Conservation (phyloP, 192 early-diverging fungal species). For the Backusella tuberculispora region DNA sequence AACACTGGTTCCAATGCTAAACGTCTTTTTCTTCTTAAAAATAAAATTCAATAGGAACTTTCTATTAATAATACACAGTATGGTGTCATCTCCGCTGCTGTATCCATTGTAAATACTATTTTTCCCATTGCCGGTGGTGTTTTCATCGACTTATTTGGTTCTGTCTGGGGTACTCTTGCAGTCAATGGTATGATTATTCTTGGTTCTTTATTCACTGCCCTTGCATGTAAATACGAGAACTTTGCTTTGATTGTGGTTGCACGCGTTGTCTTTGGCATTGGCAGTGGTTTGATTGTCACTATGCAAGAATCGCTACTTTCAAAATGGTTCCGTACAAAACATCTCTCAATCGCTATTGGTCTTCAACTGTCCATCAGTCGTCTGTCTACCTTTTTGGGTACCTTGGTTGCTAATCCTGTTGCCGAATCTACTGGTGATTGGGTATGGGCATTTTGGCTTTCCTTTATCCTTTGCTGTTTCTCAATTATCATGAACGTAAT, state of each 20-base stretch:
- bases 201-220: conserved; percentile 54
- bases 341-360: conserved; percentile 70
- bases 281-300: conserved; percentile 74
- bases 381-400: conserved; percentile 71
- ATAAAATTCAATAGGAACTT: conserved; percentile 46
- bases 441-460: conserved; percentile 51
- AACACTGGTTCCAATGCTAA: not conserved
- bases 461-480: conserved; percentile 64
- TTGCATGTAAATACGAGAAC: conserved; percentile 51
- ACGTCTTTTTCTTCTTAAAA: not conserved
- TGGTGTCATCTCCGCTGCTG: conserved; percentile 64
- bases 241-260: conserved; percentile 60
- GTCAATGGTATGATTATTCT: conserved; percentile 61
- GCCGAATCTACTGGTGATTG: conserved; percentile 45
- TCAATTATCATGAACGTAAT: conserved; percentile 73
- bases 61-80: conserved; percentile 63
- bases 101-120: conserved; percentile 63
- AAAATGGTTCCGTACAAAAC: conserved; percentile 74
- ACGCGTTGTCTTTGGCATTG: conserved; percentile 64
- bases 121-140: conserved; percentile 61
- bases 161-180: conserved; percentile 56
- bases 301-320: conserved; percentile 79
- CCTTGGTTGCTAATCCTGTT: conserved; percentile 67
- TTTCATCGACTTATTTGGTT: conserved; percentile 67
- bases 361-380: conserved; percentile 72